These are phyloP conservation scores for Mycena galericulata DNA, from an alignment of 768 basidiomycete genomes.

Conservation along the genomic window DNA sequence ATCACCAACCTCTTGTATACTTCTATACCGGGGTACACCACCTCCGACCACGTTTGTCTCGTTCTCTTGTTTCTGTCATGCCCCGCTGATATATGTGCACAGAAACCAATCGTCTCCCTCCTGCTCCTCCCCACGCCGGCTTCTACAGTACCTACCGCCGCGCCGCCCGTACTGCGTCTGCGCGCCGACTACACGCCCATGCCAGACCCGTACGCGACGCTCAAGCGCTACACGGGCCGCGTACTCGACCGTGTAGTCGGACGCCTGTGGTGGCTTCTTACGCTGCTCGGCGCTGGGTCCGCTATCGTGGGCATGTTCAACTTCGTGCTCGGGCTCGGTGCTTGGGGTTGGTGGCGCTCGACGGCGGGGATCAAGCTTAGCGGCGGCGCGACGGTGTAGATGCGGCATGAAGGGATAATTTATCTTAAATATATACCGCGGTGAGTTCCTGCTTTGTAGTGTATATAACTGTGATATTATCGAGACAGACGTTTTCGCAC, in stretches of 20 bases:
- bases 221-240: constrained; percentile 77
- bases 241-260: constrained; percentile 81
- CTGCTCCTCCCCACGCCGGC: constrained; percentile 67
- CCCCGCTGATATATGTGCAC: constrained; percentile 10
- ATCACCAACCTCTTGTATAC: constrained; percentile 82
- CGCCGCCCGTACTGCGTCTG: constrained; percentile 61
- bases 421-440: too few species aligned
- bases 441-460: too few species aligned
- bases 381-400: not conserved
- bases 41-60: constrained; percentile 86
- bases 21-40: constrained; percentile 83
- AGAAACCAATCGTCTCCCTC: constrained; percentile 91
- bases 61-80: not conserved
- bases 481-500: too few species aligned
- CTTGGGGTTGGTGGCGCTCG: constrained; percentile 71
- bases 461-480: too few species aligned
- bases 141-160: constrained; percentile 38
- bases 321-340: constrained; percentile 73
- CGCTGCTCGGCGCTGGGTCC: constrained; percentile 83
- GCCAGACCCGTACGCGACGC: constrained; percentile 62
- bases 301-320: constrained; percentile 78
- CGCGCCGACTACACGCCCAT: constrained; percentile 62
- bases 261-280: constrained; percentile 81
- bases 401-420: too few species aligned
- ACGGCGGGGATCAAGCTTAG: constrained; percentile 4